Conservation (phyloP, 2,329 filamentous ascomycete genomes). For the Pestalotiopsis fici region DNA sequence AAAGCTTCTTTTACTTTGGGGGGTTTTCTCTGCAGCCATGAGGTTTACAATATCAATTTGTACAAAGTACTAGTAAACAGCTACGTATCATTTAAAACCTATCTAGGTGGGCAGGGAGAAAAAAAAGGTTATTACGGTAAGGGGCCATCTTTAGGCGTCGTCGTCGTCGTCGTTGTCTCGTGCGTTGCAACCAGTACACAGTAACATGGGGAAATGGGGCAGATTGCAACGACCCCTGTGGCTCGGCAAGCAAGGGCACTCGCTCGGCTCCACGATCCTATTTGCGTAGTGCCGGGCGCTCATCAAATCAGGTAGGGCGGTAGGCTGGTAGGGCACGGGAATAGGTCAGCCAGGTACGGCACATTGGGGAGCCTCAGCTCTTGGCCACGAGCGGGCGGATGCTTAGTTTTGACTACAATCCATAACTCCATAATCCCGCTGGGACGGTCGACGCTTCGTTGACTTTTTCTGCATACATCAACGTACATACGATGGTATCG, state of each 20-base stretch:
- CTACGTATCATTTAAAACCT: no score
- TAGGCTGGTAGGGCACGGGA: not conserved
- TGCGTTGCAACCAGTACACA: not conserved
- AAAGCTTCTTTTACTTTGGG: no score
- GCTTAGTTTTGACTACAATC: slow-evolving; percentile 3
- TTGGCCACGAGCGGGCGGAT: not conserved
- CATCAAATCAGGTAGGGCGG: not conserved
- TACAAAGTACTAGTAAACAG: no score
- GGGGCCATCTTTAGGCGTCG: no score
- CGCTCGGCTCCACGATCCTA: not conserved
- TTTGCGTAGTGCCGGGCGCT: not conserved
- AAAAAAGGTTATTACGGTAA: no score
- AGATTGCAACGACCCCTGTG: not conserved
- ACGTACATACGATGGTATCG: no score
- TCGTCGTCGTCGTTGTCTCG: no score
- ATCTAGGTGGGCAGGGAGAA: no score
- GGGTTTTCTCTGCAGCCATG: no score
- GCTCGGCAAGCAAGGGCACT: not conserved
- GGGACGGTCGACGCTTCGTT: not conserved
- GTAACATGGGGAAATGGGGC: not conserved
- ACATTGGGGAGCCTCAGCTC: slow-evolving; percentile 4
- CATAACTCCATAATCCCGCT: not conserved
- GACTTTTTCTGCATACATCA: not conserved
- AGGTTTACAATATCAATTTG: no score
- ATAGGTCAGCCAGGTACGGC: not conserved